phyloP scores from a whole-genome alignment of 768 basidiomycete genomes.

The Tylopilus subfusipes region DNA sequence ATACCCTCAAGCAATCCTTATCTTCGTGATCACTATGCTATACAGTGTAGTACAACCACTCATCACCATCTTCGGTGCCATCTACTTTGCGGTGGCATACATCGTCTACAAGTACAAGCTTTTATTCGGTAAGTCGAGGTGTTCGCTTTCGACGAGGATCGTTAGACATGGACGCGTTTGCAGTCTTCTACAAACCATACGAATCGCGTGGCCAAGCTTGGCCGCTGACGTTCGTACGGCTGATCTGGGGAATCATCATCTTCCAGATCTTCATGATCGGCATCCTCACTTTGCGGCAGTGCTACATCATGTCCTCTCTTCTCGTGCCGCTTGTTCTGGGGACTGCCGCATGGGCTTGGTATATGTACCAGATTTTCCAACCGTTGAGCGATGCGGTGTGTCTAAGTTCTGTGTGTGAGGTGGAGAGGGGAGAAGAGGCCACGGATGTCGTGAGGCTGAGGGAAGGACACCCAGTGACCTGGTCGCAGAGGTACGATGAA shows the following conservation, averaged over 20 bases:
- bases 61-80: slow-evolving; percentile 90
- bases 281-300: slow-evolving; percentile 72
- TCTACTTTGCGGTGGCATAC: slow-evolving; percentile 96
- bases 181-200: slow-evolving; percentile 98
- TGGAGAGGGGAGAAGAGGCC: slow-evolving; percentile 84
- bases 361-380: slow-evolving; percentile 60
- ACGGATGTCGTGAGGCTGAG: slow-evolving; percentile 72
- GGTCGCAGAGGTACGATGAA: slow-evolving; percentile 71
- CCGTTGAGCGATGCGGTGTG: slow-evolving; percentile 81
- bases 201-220: slow-evolving; percentile 97
- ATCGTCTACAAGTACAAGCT: slow-evolving; percentile 98
- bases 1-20: slow-evolving; percentile 93
- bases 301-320: slow-evolving; percentile 54
- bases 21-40: slow-evolving; percentile 91
- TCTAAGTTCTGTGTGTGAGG: slow-evolving; percentile 83
- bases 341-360: slow-evolving; percentile 81
- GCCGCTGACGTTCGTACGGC: slow-evolving; percentile 90
- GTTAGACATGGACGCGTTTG: neutral
- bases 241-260: slow-evolving; percentile 89
- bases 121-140: slow-evolving; percentile 68
- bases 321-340: slow-evolving; percentile 73
- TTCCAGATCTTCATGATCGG: slow-evolving; percentile 98
- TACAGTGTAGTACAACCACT: slow-evolving; percentile 96
- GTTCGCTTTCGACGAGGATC: neutral
- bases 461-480: slow-evolving; percentile 81